A percentile compares a stretch with the other conserved stretches of the same genome.
Evolutionary conservation across 2,329 filamentous ascomycete species (phyloP).

Genomic region (Dactylonectria estremocensis): DNA sequence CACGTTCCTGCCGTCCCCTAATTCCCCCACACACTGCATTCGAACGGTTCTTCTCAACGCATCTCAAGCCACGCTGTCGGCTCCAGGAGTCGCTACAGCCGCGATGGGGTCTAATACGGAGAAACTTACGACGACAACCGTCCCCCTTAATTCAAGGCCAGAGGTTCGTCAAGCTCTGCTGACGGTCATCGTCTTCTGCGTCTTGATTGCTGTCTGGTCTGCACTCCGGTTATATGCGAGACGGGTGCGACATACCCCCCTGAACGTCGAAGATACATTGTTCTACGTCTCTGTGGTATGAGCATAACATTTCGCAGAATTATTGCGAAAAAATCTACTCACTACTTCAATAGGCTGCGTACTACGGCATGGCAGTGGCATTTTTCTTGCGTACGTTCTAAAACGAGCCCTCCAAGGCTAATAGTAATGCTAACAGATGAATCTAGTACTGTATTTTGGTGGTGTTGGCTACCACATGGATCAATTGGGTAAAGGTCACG

Average conservation of each 20-base stretch:
- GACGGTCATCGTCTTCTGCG: constrained; percentile 32
- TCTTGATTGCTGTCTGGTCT: constrained; percentile 33
- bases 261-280: constrained; percentile 32
- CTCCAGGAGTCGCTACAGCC: not conserved
- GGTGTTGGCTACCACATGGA: constrained; percentile 35
- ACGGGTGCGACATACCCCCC: constrained; percentile 24
- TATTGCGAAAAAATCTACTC: not conserved
- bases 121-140: constrained; percentile 24
- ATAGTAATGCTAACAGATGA: not conserved
- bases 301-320: not conserved
- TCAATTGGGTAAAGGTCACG: constrained; percentile 25
- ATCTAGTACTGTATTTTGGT: constrained; percentile 30
- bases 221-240: constrained; percentile 30
- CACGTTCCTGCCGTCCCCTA: not conserved
- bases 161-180: constrained; percentile 28
- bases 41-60: not conserved
- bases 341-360: constrained; percentile 20
- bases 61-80: not conserved
- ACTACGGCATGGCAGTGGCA: constrained; percentile 31
- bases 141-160: constrained; percentile 15
- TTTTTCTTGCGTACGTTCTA: constrained; percentile 27
- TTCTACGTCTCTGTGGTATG: constrained; percentile 38
- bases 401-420: too few species aligned
- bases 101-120: constrained; percentile 18
- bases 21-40: not conserved